Base-by-base conservation (phyloP, 2,329 filamentous ascomycete genomes). In the Claviceps humidiphila region DNA sequence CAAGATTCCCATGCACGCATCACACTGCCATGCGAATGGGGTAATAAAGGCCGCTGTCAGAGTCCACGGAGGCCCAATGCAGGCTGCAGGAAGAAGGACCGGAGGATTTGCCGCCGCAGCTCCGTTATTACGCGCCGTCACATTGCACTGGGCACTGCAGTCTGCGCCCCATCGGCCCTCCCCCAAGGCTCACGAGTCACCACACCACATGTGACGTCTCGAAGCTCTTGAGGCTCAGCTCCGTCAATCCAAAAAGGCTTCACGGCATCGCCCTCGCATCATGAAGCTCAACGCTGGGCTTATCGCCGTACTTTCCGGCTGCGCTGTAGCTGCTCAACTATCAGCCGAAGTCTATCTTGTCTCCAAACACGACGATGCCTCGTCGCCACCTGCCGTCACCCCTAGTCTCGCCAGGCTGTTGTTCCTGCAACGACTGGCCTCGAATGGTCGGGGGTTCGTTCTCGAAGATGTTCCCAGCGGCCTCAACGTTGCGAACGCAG, bases 361-460 rank as follows among this genome's bases (percentile, higher is more conserved):
- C 49, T 68, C 66, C 51, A 54, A 59, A 34, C 30, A 34, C 52
- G 59, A 59, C 55, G 61, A 63, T 44, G 57, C 59, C 11, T 59
- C 61, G 43, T 58, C 66, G 37, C 60, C 68, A 47, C 66, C 73
- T 50, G 69, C 70, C 46, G 64, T 81, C 58, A 71, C 76, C 48
- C 72, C 73, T 58, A 72, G 75, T 63, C 68, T 80, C 62, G 77
- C 75, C 53, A 73, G 77, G 61, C 71, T 82, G 54, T 72, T 84
- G 60, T 64, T 84, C 47, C 73, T 81, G 13, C 78, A 81, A 62
- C 75, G 80, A 50, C 66, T 81, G 53, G 71, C 71, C 17, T 68
- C 70, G 52, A 64, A 69, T 38, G 68, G 71, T 60, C 72, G 71
- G 60, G 75, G 71, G 56, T 72, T 73, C 57, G 71, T 70, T 58